These are phyloP conservation scores for Dryadomyces quercivorus DNA, from an alignment of 2,329 filamentous ascomycete species.

Conservation along the genomic window DNA sequence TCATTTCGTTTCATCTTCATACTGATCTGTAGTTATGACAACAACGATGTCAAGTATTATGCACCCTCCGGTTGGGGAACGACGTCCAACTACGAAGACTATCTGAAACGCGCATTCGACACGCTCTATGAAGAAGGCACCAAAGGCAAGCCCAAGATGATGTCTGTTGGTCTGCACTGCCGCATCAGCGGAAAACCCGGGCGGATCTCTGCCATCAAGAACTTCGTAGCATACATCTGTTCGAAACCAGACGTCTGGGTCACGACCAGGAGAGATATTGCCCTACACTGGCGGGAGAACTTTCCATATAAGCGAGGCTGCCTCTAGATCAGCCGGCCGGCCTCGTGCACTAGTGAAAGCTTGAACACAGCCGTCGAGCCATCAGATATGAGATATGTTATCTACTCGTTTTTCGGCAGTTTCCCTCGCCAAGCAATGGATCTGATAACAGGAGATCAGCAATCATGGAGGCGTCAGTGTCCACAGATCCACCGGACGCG, in stretches of 20 bases:
- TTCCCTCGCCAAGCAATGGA: no score
- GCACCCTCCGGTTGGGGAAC: slow-evolving; percentile 27
- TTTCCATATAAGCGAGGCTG: slow-evolving; percentile 21
- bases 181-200: slow-evolving; percentile 40
- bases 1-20: no score
- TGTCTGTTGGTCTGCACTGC: slow-evolving; percentile 42
- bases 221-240: slow-evolving; percentile 40
- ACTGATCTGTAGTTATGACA: slow-evolving; percentile 5
- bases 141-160: slow-evolving; percentile 39
- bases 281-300: slow-evolving; percentile 32
- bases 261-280: slow-evolving; percentile 39
- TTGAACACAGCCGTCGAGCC: no score
- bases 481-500: not conserved
- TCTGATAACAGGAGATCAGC: no score
- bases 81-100: slow-evolving; percentile 29
- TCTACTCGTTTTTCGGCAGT: no score
- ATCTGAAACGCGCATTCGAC: slow-evolving; percentile 40
- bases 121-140: slow-evolving; percentile 38
- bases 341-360: no score
- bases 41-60: slow-evolving; percentile 15
- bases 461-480: no score
- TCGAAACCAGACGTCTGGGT: slow-evolving; percentile 42
- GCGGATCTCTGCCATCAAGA: slow-evolving; percentile 34
- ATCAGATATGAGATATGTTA: no score
- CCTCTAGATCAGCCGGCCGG: no score